Evolutionary conservation across 1,139 yeast genomes (phyloP).

Genomic region (Groenewaldozyma auringiensis): DNA sequence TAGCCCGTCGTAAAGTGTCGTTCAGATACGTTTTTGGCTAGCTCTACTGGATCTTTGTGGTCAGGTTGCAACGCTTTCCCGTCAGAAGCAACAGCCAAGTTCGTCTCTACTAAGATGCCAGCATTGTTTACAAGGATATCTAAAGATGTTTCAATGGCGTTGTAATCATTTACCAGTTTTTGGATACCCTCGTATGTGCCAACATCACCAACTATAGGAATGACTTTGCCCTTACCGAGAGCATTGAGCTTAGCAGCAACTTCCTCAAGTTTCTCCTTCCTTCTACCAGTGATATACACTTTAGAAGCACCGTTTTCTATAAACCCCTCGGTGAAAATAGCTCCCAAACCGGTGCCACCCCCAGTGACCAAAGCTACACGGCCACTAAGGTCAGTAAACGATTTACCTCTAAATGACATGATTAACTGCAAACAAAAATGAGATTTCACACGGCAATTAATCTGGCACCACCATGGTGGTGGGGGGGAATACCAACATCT

Average conservation of each 20-base stretch:
- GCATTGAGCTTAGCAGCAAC: constrained; percentile 12
- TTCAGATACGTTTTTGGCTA: constrained; percentile 7
- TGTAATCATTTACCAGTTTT: constrained; percentile 10
- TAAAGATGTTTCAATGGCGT: constrained; percentile 8
- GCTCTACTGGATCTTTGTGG: constrained; percentile 32
- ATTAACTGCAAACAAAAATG: too few relatives aligned
- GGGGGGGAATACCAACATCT: too few relatives aligned
- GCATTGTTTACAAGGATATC: constrained; percentile 18
- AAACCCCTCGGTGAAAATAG: constrained; percentile 58
- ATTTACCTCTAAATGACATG: neutral
- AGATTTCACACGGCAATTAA: too few relatives aligned
- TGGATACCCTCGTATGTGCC: constrained; percentile 13
- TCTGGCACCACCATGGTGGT: too few relatives aligned
- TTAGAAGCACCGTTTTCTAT: constrained; percentile 39
- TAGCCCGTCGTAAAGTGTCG: constrained; percentile 9
- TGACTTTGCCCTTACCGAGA: constrained; percentile 14
- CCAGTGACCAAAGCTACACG: constrained; percentile 58
- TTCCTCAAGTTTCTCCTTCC: constrained; percentile 12
- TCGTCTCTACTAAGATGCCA: constrained; percentile 8
- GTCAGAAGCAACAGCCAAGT: constrained; percentile 48
- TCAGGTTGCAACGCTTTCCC: constrained; percentile 61
- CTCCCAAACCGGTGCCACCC: constrained; percentile 70
- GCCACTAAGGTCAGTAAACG: neutral
- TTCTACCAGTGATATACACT: constrained; percentile 15
- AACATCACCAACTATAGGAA: constrained; percentile 13